A percentile compares a stretch with the other conserved stretches of the same genome.
Conservation (phyloP, 2,329 filamentous ascomycete species). For the Stagonosporopsis chrysanthemi region DNA sequence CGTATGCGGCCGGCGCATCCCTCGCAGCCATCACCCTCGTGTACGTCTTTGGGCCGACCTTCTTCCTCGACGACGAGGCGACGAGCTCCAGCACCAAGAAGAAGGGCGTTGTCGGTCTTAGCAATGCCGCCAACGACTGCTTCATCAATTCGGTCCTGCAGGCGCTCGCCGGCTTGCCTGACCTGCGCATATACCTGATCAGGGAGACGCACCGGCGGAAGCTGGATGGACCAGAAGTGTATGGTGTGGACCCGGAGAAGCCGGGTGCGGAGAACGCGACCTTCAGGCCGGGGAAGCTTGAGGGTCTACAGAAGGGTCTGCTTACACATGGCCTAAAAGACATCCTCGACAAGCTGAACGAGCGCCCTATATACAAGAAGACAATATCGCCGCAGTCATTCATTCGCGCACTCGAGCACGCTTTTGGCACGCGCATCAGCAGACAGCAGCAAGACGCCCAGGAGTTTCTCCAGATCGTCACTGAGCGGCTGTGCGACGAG, state of each 20-base stretch:
- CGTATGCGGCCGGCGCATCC: conserved; percentile 93
- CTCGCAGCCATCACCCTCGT: conserved; percentile 93
- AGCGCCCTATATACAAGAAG: conserved; percentile 91
- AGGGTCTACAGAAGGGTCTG: conserved; percentile 76
- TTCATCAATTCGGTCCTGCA: conserved; percentile 94
- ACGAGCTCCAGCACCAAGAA: conserved; percentile 65
- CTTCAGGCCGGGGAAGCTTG: conserved; percentile 57
- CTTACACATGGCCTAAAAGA: conserved; percentile 90
- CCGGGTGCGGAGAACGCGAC: conserved; percentile 51
- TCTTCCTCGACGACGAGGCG: conserved; percentile 86
- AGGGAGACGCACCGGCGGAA: conserved; percentile 85
- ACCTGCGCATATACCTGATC: conserved; percentile 90
- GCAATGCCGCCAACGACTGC: conserved; percentile 85
- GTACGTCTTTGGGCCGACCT: conserved; percentile 98
- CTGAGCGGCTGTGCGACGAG: conserved; percentile 91
- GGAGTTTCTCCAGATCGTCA: conserved; percentile 93
- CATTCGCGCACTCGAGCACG: conserved; percentile 80
- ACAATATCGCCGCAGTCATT: conserved; percentile 89
- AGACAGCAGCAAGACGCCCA: conserved; percentile 97
- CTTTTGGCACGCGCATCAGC: conserved; percentile 90
- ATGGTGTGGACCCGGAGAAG: conserved; percentile 65
- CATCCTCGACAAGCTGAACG: conserved; percentile 90
- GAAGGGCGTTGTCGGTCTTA: conserved; percentile 85
- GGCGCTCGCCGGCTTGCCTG: conserved; percentile 86
- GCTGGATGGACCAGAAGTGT: conserved; percentile 79